phyloP scores from a whole-genome alignment of 768 basidiomycete species.

The Lactifluus subvellereus region DNA sequence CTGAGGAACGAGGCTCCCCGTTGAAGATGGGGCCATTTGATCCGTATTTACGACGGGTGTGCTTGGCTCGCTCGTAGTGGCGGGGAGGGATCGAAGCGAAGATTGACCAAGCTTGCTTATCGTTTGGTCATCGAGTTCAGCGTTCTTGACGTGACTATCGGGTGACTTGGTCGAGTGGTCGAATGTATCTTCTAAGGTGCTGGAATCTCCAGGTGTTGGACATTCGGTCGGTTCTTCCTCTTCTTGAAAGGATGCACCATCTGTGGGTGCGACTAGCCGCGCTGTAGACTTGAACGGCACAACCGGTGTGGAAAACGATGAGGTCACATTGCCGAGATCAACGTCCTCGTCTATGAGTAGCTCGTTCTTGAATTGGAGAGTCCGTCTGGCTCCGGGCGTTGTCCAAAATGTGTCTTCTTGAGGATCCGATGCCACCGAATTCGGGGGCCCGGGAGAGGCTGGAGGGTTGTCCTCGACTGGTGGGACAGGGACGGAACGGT shows the following conservation, averaged over 20 bases:
- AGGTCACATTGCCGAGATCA: constrained; percentile 41
- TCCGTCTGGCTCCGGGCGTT: constrained; percentile 51
- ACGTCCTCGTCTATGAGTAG: constrained; percentile 57
- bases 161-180: constrained; percentile 7
- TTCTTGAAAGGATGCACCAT: background rate
- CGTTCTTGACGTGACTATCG: background rate
- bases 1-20: constrained; percentile 23
- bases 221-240: background rate
- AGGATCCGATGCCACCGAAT: constrained; percentile 26
- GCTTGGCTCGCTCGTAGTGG: background rate
- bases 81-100: background rate
- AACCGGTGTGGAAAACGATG: constrained; percentile 42
- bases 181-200: constrained; percentile 13
- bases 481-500: constrained; percentile 16
- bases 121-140: background rate
- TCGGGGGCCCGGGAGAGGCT: constrained; percentile 26
- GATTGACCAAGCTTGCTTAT: background rate
- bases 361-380: constrained; percentile 58
- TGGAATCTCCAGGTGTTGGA: constrained; percentile 2
- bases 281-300: constrained; percentile 19
- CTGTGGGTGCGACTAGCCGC: background rate
- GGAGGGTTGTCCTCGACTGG: constrained; percentile 25
- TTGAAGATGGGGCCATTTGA: constrained; percentile 9
- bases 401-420: constrained; percentile 61
- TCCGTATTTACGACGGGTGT: background rate